Conservation (phyloP, 2,329 filamentous ascomycete species). For the Xylogone sp. region DNA sequence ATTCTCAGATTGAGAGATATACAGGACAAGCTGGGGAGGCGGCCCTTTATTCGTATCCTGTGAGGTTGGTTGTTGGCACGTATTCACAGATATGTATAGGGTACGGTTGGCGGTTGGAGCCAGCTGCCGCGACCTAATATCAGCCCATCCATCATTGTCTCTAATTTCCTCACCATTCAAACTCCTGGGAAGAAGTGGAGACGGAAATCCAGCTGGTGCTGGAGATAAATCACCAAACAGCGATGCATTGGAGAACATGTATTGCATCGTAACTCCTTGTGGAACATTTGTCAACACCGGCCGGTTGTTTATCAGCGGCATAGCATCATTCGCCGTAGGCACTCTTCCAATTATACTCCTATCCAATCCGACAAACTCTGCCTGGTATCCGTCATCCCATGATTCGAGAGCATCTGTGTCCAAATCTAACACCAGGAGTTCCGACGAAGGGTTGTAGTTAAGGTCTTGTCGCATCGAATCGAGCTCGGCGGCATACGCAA, state of each 20-base stretch:
- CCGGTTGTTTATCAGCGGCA: conserved; percentile 60
- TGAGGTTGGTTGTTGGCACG: conserved; percentile 67
- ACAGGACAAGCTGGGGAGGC: conserved; percentile 74
- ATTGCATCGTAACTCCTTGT: conserved; percentile 59
- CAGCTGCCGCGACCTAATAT: conserved; percentile 13
- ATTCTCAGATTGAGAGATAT: conserved; percentile 62
- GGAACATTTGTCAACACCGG: conserved; percentile 56
- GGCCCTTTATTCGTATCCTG: conserved; percentile 23
- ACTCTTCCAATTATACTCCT: conserved; percentile 60
- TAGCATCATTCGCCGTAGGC: conserved; percentile 41
- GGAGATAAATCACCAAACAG: conserved; percentile 42
- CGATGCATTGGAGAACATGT: conserved; percentile 56
- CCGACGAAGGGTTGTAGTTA: conserved; percentile 41
- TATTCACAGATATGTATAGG: conserved; percentile 81
- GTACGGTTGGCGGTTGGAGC: conserved; percentile 14
- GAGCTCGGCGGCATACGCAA: conserved; percentile 60
- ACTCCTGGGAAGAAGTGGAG: conserved; percentile 18
- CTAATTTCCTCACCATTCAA: conserved; percentile 4
- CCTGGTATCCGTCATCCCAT: conserved; percentile 45
- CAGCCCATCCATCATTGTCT: conserved; percentile 4
- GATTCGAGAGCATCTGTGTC: conserved; percentile 27
- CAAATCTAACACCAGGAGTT: conserved; percentile 26
- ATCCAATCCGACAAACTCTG: conserved; percentile 58
- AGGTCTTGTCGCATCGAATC: conserved; percentile 40
- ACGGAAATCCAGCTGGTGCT: conserved; percentile 30